phyloP scores from a whole-genome alignment of 2,329 filamentous ascomycete genomes.

The Aspergillus eucalypticola region DNA sequence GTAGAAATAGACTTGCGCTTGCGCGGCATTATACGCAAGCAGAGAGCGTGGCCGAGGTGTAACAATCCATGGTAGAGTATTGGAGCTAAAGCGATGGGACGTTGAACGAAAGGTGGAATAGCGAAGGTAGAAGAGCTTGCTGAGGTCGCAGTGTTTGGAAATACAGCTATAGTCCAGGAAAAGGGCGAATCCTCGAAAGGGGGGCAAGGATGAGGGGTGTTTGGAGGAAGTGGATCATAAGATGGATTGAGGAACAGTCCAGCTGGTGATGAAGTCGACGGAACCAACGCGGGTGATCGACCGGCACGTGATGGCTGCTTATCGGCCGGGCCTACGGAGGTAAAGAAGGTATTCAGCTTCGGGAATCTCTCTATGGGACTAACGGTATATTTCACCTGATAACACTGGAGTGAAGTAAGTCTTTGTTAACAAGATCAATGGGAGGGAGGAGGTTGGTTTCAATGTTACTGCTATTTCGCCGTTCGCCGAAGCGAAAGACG shows the following conservation, averaged over 20 bases:
- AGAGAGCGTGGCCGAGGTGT: constrained; percentile 16
- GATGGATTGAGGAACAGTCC: constrained; percentile 8
- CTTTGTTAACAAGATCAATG: background rate
- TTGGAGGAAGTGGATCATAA: constrained; percentile 11
- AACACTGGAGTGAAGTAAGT: background rate
- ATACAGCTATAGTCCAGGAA: background rate
- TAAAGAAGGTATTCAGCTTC: background rate
- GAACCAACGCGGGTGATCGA: constrained; percentile 28
- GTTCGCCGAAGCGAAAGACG: background rate
- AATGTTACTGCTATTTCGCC: background rate
- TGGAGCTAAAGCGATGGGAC: background rate
- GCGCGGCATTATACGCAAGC: constrained; percentile 29
- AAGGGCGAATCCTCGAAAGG: background rate
- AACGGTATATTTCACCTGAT: background rate
- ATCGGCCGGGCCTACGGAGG: constrained; percentile 15
- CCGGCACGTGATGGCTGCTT: constrained; percentile 35
- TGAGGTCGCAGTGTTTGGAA: background rate
- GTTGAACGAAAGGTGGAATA: background rate
- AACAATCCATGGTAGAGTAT: constrained; percentile 22
- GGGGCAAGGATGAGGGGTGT: background rate
- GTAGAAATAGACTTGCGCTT: constrained; percentile 24
- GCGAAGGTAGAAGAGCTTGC: background rate
- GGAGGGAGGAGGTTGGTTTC: background rate
- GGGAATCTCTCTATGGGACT: background rate
- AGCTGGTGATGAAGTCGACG: constrained; percentile 19